Evolutionary conservation across 768 basidiomycete genomes (phyloP), one percentile per base, ranked within the genome.

Genomic region (Boletus bicolor): DNA sequence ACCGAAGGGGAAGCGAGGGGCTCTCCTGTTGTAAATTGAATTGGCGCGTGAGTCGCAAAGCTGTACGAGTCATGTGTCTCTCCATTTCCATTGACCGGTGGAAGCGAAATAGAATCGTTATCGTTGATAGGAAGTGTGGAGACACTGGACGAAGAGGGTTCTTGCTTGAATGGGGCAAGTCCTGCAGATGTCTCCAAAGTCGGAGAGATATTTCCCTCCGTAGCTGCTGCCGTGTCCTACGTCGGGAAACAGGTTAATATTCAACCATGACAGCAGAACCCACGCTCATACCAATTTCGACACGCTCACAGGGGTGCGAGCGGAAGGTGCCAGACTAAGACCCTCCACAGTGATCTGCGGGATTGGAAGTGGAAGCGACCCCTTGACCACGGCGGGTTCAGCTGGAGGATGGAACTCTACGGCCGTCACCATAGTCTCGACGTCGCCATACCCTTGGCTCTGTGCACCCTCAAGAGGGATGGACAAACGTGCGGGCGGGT

Each of bases 71-170:
- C 51, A 38, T 53, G 58, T 50, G 45, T 34, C 30, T 58, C 56
- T 35, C 51, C 54, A 21, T 45, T 51, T 47, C 55, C 68, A 41
- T 58, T 39, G 45, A 47, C 51, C 1, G 37, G 45, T 39, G 52
- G 55, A 46, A 46, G 53, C 17, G 60, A 58, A 3, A 47, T 36
- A 47, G 66, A 52, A 28, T 55, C 57, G 35, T 61, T 52, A 63
- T 79, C 75, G 53, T 75, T 77, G 45, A 78, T 75, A 14, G 77
- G 76, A 5, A 77, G 65, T 43, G 76, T 73, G 56, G 69, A 35
- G 14, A 58, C 45, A 11, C 71, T 58, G 7, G 60, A 38, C 19
- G 57, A 57, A 44, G 49, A 10, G 9, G 56, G 19, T 61, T 52
- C 32, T 35, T 60, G 39, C 34, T 44, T 34, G 30, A 38, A 35